Base-by-base conservation (phyloP, 2,329 filamentous ascomycete genomes). In the Chaetomium globosum region DNA sequence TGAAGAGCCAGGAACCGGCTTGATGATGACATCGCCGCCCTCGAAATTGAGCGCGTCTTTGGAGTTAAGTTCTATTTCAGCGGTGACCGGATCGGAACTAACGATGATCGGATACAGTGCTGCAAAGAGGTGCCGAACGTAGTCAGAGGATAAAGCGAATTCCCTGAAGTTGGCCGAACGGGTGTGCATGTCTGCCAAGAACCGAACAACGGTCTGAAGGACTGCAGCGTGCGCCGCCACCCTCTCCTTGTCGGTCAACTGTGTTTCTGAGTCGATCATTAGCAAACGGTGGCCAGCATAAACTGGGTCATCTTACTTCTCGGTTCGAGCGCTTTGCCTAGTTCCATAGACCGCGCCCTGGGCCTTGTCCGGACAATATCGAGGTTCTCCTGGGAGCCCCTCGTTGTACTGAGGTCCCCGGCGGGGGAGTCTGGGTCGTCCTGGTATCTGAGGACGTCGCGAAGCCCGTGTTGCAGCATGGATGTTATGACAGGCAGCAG, bases 81-180 rank as follows among this genome's bases (percentile, higher is more conserved):
- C 88, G 62, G 86, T 89, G 48, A 97, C 89, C 26, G 88, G 84
- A 76, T 97, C 92, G 13, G 91, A 89, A 71, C 92, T 94, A 30
- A 97, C 93, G 58, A 97, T 85, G 21, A 95, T 87, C 1, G 95
- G 93, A 74, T 95, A 99, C 2, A 98, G 80, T 13, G 92, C 89
- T 43, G 87, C 86, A 0, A 97, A 82, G 4, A 99, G 80, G 55
- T 92, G 82, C 67, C 94, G 88, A 1, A 94, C 81, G 76, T 97
- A 98, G 53, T 91, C 89, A 0, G 93, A 96, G 0, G 84, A 85
- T 12, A 89, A 78, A 0, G 92, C 86, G 75, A 96, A 97, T 53
- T 97, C 93, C 64, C 90, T 85, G 75, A 98, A 98, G 30, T 85
- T 84, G 1, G 82, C 76, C 3, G 92, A 97, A 48, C 88, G 87